phyloP scores from a whole-genome alignment of 1,139 yeast species.

The Nematodospora anomalae region DNA sequence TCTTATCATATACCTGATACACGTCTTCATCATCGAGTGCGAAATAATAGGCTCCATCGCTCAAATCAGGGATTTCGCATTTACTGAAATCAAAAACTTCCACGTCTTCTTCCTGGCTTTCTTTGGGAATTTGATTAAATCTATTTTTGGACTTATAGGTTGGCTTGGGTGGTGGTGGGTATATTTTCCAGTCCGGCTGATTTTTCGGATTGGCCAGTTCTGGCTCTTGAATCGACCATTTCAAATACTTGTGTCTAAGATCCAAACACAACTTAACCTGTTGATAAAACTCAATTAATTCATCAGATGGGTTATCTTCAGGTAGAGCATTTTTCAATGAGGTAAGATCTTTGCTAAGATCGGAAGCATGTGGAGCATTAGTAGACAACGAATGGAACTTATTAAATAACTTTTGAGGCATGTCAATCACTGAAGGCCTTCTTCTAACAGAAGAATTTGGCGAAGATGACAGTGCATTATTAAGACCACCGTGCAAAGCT shows the following conservation, averaged over 20 bases:
- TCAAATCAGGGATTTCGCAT: conserved; percentile 63
- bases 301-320: conserved; percentile 67
- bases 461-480: conserved; percentile 11
- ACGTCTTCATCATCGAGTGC: conserved; percentile 62
- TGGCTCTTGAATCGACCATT: conserved; percentile 62
- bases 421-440: conserved; percentile 56
- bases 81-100: conserved; percentile 60
- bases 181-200: conserved; percentile 65
- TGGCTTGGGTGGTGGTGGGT: conserved; percentile 94
- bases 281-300: conserved; percentile 65
- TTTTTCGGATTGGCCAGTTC: conserved; percentile 85
- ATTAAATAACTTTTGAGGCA: conserved; percentile 27
- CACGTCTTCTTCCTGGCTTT: conserved; percentile 29
- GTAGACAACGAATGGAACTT: conserved; percentile 26
- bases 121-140: conserved; percentile 51
- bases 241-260: conserved; percentile 74
- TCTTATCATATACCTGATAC: conserved; percentile 56
- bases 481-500: conserved; percentile 36
- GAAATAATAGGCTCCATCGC: conserved; percentile 48
- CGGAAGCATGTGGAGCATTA: conserved; percentile 13
- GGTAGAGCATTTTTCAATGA: conserved; percentile 54
- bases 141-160: conserved; percentile 72
- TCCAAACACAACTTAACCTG: conserved; percentile 73
- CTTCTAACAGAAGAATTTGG: conserved; percentile 34
- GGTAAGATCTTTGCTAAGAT: conserved; percentile 13